phyloP scores from a whole-genome alignment of 108 stramenopile species.

The Skeletonema grethae region DNA sequence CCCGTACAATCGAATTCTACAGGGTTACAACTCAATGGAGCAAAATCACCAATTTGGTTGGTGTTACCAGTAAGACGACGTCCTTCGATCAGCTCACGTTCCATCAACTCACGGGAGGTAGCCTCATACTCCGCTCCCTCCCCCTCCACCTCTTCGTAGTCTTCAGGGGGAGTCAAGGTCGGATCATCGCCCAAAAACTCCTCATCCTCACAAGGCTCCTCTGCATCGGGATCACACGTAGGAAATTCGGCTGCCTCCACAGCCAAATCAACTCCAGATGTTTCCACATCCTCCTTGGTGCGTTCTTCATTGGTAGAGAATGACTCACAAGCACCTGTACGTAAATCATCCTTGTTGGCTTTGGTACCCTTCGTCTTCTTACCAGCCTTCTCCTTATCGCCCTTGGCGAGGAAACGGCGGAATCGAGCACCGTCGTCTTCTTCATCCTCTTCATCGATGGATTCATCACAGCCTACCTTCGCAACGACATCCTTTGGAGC shows the following conservation, averaged over 20 bases:
- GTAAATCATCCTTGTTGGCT: not conserved
- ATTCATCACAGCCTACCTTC: too few species aligned
- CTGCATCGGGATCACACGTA: not conserved
- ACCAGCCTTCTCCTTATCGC: too few species aligned
- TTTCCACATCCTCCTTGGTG: not conserved
- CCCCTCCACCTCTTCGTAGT: not conserved
- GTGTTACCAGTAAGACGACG: conserved; percentile 9
- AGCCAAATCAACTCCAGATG: not conserved
- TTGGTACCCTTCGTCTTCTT: not conserved
- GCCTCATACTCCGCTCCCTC: not conserved
- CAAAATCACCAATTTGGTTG: not conserved
- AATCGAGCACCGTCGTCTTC: too few species aligned
- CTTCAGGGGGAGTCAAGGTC: not conserved
- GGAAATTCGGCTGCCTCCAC: not conserved
- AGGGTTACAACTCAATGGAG: conserved; percentile 15
- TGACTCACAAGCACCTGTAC: not conserved
- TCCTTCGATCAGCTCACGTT: too few species aligned
- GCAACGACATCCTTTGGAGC: too few species aligned
- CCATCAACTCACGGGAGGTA: not conserved
- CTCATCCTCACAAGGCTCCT: not conserved
- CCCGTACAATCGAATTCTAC: not conserved
- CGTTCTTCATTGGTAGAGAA: not conserved
- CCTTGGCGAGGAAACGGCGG: too few species aligned
- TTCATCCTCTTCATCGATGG: too few species aligned
- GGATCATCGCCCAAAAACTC: not conserved